These are phyloP conservation scores for Acrodontium crateriforme DNA, from an alignment of 2,329 filamentous ascomycete species.

Conservation along the genomic window DNA sequence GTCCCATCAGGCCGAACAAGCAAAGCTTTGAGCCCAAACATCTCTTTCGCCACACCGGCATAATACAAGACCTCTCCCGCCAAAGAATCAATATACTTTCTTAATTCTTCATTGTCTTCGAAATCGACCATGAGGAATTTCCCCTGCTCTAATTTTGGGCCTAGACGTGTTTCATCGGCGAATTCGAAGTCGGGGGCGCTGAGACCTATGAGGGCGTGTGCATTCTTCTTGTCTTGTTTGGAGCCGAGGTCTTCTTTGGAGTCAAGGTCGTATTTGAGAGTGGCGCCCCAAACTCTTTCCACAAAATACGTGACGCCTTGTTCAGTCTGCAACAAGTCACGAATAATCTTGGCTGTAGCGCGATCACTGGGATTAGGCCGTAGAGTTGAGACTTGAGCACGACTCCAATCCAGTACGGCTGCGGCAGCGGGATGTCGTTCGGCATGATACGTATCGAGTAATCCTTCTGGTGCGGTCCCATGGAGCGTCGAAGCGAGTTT, in stretches of 20 bases:
- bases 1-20: no score
- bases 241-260: no score
- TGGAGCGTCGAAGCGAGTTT: constrained; percentile 1
- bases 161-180: constrained; percentile 1
- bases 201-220: constrained; percentile 1
- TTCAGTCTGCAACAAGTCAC: constrained; percentile 1
- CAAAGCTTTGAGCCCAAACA: no score
- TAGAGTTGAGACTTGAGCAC: constrained; percentile 1
- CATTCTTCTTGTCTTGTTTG: no score
- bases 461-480: constrained; percentile 1
- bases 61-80: no score
- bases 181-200: constrained; percentile 2
- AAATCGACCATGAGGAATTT: constrained; percentile 2
- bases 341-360: constrained; percentile 1
- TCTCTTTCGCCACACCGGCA: no score
- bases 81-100: no score
- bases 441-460: constrained; percentile 2
- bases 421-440: constrained; percentile 2
- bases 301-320: constrained; percentile 1
- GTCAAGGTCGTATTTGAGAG: background rate
- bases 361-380: constrained; percentile 1
- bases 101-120: background rate
- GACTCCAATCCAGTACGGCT: constrained; percentile 1
- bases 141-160: background rate
- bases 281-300: constrained; percentile 1